phyloP scores from a whole-genome alignment of 306 rosid genomes.

The Prunus persica region Prunus_persica_NCBIv2 NC_034014.1:4479001-4479500 shows the following conservation, averaged over 20 bases:
- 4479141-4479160: not conserved
- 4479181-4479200: not conserved
- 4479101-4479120: not conserved
- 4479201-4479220: not conserved
- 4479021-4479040: not conserved
- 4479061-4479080: not conserved
- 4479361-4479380: not conserved
- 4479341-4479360: not conserved
- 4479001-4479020: too few species aligned
- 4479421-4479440: not conserved
- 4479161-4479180: not conserved
- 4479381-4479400: too few species aligned
- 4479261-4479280: not conserved
- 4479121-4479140: not conserved
- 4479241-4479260: not conserved
- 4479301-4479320: not conserved
- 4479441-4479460: not conserved
- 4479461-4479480: not conserved
- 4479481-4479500: slow-evolving; percentile 37
- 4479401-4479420: not conserved
- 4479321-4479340: not conserved
- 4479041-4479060: not conserved
- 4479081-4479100: not conserved
- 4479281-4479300: not conserved
- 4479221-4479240: not conserved